Evolutionary conservation across 805 yeast genomes (phyloP), one percentile per base, ranked within the genome.

Genomic region (Ascoidea tarda): DNA sequence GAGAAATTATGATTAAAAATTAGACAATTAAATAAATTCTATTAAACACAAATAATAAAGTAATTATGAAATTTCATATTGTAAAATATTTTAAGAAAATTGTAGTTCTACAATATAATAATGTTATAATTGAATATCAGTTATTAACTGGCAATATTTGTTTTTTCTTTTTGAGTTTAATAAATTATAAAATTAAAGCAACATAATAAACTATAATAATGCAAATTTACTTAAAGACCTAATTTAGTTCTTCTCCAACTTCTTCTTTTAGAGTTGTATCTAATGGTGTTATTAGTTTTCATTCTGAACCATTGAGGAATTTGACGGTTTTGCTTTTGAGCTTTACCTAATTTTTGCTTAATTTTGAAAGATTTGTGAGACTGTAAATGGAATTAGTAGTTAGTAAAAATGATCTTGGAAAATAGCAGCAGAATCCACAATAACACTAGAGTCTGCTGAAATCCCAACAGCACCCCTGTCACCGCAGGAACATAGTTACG

Each of bases 181-280:
- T 52, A 59, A 55, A 48, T 51, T 62, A 63, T 68, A 63, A 65
- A 68, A 66, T 65, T 57, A 56, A n/a, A 16, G 14, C 16, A 47
- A 10, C 49, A 12, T 21, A 33, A 21, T 44, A 16, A 31, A 49
- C 5, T 60, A 50, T 48, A 8, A 31, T 16, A 10, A 21, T 28
- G 14, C 16, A 33, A 32, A 6, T 45, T 31, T 8, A 47, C 6
- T 46, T 28, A 91, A 82, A 91, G 75, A 83, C 82, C 81, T 78
- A 91, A 82, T 95, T 91, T 91, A 71, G 97, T 91, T 86, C 98
- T 87, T 87, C 96, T 91, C 99, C 99, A 91, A 93, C 93, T 96
- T 84, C 98, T 86, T 87, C 98, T 89, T 89, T 93, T 93, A 73
- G 96, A 95, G 80, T 91, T 91, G 87, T 88, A 88, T 83, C 95